These are phyloP conservation scores for Candida golubevii DNA, from an alignment of 805 yeast species.

Conservation along the genomic window DNA sequence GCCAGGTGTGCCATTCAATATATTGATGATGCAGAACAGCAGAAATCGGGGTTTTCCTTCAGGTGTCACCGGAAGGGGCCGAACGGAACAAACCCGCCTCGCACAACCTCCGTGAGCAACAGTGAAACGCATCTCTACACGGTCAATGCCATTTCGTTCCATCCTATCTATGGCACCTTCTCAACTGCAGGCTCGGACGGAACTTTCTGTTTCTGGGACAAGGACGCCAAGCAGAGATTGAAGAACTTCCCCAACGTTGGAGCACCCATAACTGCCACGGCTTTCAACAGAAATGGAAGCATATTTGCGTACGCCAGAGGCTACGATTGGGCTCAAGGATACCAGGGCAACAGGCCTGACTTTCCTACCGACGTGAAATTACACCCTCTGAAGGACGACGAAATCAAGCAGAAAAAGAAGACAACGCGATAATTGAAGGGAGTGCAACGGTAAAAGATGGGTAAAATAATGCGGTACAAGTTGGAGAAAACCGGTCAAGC, in stretches of 20 bases:
- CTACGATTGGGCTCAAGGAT: slow-evolving; percentile 96
- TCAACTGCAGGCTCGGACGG: slow-evolving; percentile 96
- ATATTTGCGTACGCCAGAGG: slow-evolving; percentile 88
- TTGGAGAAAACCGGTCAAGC: no score
- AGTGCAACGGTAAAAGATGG: no score
- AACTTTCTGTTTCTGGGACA: slow-evolving; percentile 92
- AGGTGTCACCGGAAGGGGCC: slow-evolving; percentile 85
- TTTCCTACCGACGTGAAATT: slow-evolving; percentile 72
- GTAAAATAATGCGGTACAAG: no score
- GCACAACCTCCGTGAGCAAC: slow-evolving; percentile 20
- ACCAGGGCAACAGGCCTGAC: slow-evolving; percentile 69
- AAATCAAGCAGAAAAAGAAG: slow-evolving; percentile 58
- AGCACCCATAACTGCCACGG: slow-evolving; percentile 67
- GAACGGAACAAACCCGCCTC: slow-evolving; percentile 26
- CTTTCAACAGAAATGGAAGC: slow-evolving; percentile 78
- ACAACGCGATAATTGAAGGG: slow-evolving; percentile 4
- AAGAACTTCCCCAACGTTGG: slow-evolving; percentile 69
- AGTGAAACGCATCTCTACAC: slow-evolving; percentile 67
- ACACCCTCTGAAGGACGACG: slow-evolving; percentile 83
- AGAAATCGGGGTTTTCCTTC: slow-evolving; percentile 76
- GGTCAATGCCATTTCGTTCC: slow-evolving; percentile 77
- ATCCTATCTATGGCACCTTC: slow-evolving; percentile 87
- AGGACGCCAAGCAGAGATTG: slow-evolving; percentile 82
- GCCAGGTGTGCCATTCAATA: slow-evolving; percentile 95
- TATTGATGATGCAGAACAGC: slow-evolving; percentile 76